These are phyloP conservation scores for Globisporangium barbulae DNA, from an alignment of 352 stramenopile species.

Conservation along the genomic window DNA sequence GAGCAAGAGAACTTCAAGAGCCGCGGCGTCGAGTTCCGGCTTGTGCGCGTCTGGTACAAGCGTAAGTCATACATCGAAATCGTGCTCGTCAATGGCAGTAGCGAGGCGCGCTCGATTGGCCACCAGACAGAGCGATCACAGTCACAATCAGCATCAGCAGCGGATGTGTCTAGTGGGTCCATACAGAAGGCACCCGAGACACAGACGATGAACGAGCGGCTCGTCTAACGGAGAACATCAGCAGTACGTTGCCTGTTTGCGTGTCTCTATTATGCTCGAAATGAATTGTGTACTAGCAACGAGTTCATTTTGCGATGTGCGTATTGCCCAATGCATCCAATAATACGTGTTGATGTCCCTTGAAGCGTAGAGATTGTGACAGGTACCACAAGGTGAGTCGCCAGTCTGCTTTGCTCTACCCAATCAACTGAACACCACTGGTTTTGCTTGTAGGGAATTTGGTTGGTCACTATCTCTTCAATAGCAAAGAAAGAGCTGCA, in stretches of 20 bases:
- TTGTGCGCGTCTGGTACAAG: slow-evolving; percentile 70
- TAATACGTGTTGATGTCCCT: too few relatives aligned
- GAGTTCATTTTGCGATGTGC: too few relatives aligned
- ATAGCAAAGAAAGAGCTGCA: background rate
- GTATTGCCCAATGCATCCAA: too few relatives aligned
- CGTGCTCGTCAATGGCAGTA: background rate
- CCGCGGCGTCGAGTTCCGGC: slow-evolving; percentile 56
- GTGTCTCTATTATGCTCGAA: background rate
- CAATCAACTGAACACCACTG: too few relatives aligned
- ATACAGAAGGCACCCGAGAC: slow-evolving; percentile 8
- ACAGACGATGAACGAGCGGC: slow-evolving; percentile 17
- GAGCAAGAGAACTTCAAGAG: slow-evolving; percentile 54
- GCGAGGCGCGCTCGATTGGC: background rate
- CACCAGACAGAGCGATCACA: background rate
- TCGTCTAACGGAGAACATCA: slow-evolving; percentile 1
- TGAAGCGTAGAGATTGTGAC: too few relatives aligned
- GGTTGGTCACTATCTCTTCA: background rate
- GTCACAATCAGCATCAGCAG: background rate
- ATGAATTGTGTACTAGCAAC: background rate
- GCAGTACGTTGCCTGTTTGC: background rate
- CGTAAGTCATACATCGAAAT: slow-evolving; percentile 72
- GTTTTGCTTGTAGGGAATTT: background rate
- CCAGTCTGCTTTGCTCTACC: too few relatives aligned
- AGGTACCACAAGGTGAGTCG: too few relatives aligned
- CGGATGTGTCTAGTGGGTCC: background rate